Evolutionary conservation across 495 filamentous ascomycete genomes (phyloP).

Genomic region (Penicillium roqueforti): DNA sequence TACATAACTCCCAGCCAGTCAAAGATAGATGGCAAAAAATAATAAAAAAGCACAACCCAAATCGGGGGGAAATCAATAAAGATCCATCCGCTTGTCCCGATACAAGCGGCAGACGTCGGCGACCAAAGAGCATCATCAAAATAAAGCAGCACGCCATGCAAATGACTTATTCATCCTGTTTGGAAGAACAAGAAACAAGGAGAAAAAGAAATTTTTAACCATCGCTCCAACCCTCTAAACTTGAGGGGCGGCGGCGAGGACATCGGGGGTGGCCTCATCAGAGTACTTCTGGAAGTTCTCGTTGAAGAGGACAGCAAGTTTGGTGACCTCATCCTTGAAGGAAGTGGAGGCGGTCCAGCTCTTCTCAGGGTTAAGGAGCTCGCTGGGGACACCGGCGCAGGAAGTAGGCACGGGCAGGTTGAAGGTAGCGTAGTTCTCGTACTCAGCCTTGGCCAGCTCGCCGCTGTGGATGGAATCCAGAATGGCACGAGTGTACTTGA

Average conservation of each 20-base stretch:
- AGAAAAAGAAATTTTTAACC: conserved; percentile 29
- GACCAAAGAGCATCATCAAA: conserved; percentile 19
- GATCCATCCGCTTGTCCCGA: conserved; percentile 27
- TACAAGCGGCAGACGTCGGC: conserved; percentile 19
- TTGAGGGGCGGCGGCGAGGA: conserved; percentile 41
- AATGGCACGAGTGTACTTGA: conserved; percentile 98
- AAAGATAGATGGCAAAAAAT: conserved; percentile 14
- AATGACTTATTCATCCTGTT: conserved; percentile 21
- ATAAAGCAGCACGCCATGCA: conserved; percentile 32
- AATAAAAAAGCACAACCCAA: conserved; percentile 15
- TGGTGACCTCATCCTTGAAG: conserved; percentile 82
- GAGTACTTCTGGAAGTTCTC: conserved; percentile 98
- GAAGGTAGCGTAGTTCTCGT: conserved; percentile 95
- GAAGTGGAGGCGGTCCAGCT: conserved; percentile 77
- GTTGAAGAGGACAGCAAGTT: conserved; percentile 80
- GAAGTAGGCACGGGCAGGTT: conserved; percentile 87
- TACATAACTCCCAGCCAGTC: conserved; percentile 17
- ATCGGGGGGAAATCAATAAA: conserved; percentile 17
- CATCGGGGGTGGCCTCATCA: conserved; percentile 79
- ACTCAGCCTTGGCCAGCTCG: conserved; percentile 84
- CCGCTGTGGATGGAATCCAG: conserved; percentile 96
- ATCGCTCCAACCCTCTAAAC: conserved; percentile 4
- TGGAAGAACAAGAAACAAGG: conserved; percentile 16
- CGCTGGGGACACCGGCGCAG: conserved; percentile 79
- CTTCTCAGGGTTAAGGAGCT: conserved; percentile 91